Evolutionary conservation across 768 basidiomycete genomes (phyloP), one percentile per base, ranked within the genome.

Genomic region (Lentinula edodes): DNA sequence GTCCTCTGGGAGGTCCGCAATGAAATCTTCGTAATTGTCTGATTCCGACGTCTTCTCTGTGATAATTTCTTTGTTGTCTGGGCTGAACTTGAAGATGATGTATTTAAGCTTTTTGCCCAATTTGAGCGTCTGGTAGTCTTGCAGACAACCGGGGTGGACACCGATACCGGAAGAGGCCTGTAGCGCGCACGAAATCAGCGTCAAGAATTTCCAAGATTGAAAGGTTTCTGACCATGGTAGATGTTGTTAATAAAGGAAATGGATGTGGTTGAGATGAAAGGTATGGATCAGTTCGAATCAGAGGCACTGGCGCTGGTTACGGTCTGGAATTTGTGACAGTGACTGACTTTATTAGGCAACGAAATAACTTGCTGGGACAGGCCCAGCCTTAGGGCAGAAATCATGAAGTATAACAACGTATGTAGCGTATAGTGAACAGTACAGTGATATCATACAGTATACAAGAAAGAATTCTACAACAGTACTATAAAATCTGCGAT

Each of bases 41-140:
- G 71, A 71, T 5, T 69, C 61, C 20, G 86, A 87, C 16, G 75
- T 80, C 78, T 92, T 92, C 61, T 84, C 79, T 48, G 94, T 88
- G 65, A 91, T 68, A 74, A 98, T 90, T 75, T 91, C 83, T n/a
- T 83, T 87, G 63, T 81, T 74, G 55, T 74, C 74, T 15, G 74
- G 66, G 77, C 76, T 89, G 67, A 98, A 75, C 16, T 68, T 77
- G 80, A 84, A 97, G 73, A 94, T 80, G 78, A 98, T 85, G 80
- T 91, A 98, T 73, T 90, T 93, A 76, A 74, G 65, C 75, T 83
- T 86, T 81, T 88, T 90, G 67, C 81, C 80, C 34, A 89, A 77
- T 80, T 95, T 94, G 68, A 95, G 82, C 36, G 79, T 76, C 68
- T 90, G 82, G 80, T 74, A 94, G 52, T 70, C 71, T 7, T 71